Evolutionary conservation across 371 early-diverging fungal genomes (phyloP).

Genomic region (Mortierella sp.): DNA sequence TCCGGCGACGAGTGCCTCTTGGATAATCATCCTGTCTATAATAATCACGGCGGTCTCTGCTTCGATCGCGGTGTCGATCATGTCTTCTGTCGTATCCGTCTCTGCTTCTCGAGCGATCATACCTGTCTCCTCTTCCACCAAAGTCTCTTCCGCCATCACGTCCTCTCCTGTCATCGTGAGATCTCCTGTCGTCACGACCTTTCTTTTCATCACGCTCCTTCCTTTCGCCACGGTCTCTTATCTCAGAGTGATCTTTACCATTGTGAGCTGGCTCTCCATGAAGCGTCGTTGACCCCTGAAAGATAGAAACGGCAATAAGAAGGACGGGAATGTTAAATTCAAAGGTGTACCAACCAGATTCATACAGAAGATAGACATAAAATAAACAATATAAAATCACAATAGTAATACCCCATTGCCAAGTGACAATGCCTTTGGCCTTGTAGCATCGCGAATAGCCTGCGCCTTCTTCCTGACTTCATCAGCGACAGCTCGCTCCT

Average conservation of each 20-base stretch:
- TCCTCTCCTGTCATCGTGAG: constrained; percentile 11
- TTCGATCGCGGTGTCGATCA: constrained; percentile 31
- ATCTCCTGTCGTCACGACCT: constrained; percentile 11
- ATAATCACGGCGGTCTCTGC: constrained; percentile 38
- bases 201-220: neutral
- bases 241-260: neutral
- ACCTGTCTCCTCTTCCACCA: constrained; percentile 18
- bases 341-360: neutral
- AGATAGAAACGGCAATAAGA: neutral
- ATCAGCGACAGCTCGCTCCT: constrained; percentile 42
- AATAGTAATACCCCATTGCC: constrained; percentile 16
- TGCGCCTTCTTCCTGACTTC: constrained; percentile 45
- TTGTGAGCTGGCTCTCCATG: neutral
- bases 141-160: constrained; percentile 12
- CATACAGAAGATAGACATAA: constrained; percentile 9
- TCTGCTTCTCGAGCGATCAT: constrained; percentile 41
- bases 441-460: constrained; percentile 39
- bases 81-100: constrained; percentile 26
- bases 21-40: constrained; percentile 23
- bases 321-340: neutral
- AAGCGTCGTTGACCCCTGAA: neutral
- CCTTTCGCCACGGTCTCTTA: neutral
- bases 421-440: constrained; percentile 29
- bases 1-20: constrained; percentile 21
- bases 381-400: neutral